Evolutionary conservation across 176 grass and related monocot genomes (phyloP).

Genomic region (Bothriochloa decipiens): DNA sequence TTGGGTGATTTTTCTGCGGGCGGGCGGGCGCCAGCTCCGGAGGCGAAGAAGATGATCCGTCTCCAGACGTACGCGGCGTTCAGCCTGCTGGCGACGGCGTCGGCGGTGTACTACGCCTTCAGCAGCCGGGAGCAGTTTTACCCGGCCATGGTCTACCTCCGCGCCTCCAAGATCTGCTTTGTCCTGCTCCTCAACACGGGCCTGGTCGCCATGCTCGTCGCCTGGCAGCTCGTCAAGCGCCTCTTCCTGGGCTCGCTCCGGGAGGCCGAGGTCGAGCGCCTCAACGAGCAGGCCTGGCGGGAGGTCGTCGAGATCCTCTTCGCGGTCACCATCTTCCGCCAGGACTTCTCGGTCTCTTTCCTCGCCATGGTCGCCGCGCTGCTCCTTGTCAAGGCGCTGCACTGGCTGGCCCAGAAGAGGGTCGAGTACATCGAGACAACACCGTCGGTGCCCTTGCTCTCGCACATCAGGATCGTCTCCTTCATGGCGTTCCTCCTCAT

Average conservation of each 20-base stretch:
- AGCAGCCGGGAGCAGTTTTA: constrained; percentile 98
- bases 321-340: constrained; percentile 92
- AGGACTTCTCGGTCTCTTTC: constrained; percentile 94
- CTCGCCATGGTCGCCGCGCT: constrained; percentile 83
- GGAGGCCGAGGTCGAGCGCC: constrained; percentile 89
- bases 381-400: constrained; percentile 75
- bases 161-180: constrained; percentile 96
- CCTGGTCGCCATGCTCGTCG: constrained; percentile 85
- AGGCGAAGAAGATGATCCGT: constrained; percentile 66
- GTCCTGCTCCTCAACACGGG: constrained; percentile 94
- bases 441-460: constrained; percentile 74
- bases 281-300: constrained; percentile 95
- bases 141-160: constrained; percentile 92
- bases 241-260: constrained; percentile 85
- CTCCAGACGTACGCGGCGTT: constrained; percentile 87
- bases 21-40: neutral
- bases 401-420: constrained; percentile 92
- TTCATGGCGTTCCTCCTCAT: constrained; percentile 84
- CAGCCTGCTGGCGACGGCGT: constrained; percentile 86
- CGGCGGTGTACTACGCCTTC: constrained; percentile 85
- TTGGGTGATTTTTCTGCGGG: neutral
- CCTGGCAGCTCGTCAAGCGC: constrained; percentile 86
- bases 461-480: constrained; percentile 78
- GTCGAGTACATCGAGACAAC: constrained; percentile 95
- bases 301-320: constrained; percentile 97